Conservation (phyloP, 306 rosid genomes). For the Quercus agrifolia region DNA sequence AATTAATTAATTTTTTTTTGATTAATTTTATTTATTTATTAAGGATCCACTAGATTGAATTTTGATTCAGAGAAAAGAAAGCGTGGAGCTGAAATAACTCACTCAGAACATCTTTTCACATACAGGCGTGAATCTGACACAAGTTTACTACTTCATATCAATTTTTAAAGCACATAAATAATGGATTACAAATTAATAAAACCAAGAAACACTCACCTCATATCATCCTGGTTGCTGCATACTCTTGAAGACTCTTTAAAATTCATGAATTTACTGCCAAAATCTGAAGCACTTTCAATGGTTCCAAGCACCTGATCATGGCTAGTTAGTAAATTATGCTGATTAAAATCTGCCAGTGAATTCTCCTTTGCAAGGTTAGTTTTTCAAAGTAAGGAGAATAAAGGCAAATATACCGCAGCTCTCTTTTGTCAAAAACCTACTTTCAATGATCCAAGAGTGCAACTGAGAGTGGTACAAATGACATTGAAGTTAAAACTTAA, state of each 20-base stretch:
- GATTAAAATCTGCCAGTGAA: too few species aligned
- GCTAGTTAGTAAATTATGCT: too few species aligned
- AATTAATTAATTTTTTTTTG: too few species aligned
- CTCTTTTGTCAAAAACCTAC: constrained; percentile 2
- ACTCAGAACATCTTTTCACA: too few species aligned
- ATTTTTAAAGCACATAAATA: neutral
- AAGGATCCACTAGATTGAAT: too few species aligned
- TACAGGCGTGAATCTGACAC: neutral
- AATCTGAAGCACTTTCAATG: neutral
- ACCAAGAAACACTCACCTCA: neutral
- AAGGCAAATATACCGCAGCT: too few species aligned
- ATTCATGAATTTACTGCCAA: neutral
- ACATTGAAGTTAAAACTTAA: neutral
- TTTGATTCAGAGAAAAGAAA: too few species aligned
- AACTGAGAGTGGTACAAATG: neutral
- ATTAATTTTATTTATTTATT: too few species aligned
- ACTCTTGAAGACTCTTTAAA: neutral
- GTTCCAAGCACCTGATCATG: neutral
- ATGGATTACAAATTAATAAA: neutral
- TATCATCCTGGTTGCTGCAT: neutral
- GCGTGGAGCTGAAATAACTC: too few species aligned
- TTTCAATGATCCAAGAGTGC: neutral
- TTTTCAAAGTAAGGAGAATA: too few species aligned
- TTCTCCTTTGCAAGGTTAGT: too few species aligned
- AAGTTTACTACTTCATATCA: neutral